Base-by-base conservation (phyloP, 169 alveolate genomes). In the Plasmodium gallinaceum region DNA sequence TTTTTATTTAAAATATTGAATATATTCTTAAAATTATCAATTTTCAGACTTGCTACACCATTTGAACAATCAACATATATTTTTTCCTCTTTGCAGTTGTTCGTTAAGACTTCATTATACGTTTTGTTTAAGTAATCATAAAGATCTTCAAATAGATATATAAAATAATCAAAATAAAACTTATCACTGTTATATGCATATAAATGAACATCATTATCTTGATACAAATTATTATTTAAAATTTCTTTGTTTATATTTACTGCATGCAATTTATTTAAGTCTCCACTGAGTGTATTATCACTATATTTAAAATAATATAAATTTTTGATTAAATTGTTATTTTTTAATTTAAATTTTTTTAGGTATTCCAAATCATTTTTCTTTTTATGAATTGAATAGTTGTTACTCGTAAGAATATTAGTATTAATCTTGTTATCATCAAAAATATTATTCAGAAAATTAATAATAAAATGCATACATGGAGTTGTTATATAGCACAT, bases 401-500 rank as follows among this genome's bases (percentile, higher is more conserved):
- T 9, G 45, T 26, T 46, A 32, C n/a, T 7, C 16, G 69, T 8
- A 10, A n/a, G 14, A 3, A 37, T 32, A 2, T 46, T 18, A 0
- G 26, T 73, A 16, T 72, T 6, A 10, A 65, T 26, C 6, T 51
- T 57, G 26, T 18, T 2, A 7, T 80, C 20, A 12, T 20, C 42
- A 45, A 45, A 22, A 12, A 45, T 42, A 16, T 46, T 51, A 64
- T 85, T 85, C 7, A 85, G 48, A 57, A 70, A 70, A 46, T 69
- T 57, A 39, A 85, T 65, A 7, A 70, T 20, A 18, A 69, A 85
- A 72, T 85, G 92, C 92, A 85, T 69, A 62, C 87, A 85, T 1
- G 92, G 92, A 5, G 92, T 85, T 26, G 92, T 71, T 39, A 71
- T 52, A 85, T 70, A 85, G 69, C 75, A 69, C 85, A 85, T 69